A percentile compares a stretch with the other conserved stretches of the same genome.
phyloP scores from a whole-genome alignment of 148 eudicot genomes.

The Pouteria glomerata region DNA sequence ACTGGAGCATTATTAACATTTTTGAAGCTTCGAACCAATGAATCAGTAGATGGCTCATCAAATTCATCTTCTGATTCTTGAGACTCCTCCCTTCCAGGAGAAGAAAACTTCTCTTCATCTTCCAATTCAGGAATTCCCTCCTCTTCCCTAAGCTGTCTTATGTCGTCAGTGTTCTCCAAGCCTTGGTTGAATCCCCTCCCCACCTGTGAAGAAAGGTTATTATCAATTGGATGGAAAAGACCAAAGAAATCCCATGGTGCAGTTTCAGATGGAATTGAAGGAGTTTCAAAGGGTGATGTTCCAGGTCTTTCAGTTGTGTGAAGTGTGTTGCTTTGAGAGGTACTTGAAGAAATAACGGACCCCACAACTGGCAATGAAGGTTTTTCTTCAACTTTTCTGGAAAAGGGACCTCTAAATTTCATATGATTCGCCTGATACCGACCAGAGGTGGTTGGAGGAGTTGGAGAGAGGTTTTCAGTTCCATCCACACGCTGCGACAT shows the following conservation, averaged over 20 bases:
- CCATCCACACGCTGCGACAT: slow-evolving; percentile 45
- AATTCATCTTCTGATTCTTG: slow-evolving; percentile 75
- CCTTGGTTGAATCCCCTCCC: slow-evolving; percentile 31
- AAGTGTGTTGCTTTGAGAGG: slow-evolving; percentile 41
- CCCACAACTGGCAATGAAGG: slow-evolving; percentile 45
- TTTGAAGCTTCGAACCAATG: slow-evolving; percentile 74
- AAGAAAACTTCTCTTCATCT: slow-evolving; percentile 39
- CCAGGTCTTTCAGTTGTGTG: slow-evolving; percentile 44
- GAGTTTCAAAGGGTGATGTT: slow-evolving; percentile 31
- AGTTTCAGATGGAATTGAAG: slow-evolving; percentile 31
- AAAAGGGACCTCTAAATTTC: slow-evolving; percentile 58
- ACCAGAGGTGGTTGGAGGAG: slow-evolving; percentile 51
- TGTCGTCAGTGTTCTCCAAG: slow-evolving; percentile 28
- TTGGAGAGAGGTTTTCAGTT: slow-evolving; percentile 34
- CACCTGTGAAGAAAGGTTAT: slow-evolving; percentile 55
- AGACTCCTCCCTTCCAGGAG: slow-evolving; percentile 34
- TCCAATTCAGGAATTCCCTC: slow-evolving; percentile 38
- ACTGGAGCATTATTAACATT: slow-evolving; percentile 61
- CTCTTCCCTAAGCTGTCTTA: slow-evolving; percentile 31
- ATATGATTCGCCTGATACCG: slow-evolving; percentile 60
- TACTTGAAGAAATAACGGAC: slow-evolving; percentile 47
- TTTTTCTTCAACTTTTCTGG: slow-evolving; percentile 73
- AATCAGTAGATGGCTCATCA: slow-evolving; percentile 72
- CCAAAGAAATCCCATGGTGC: slow-evolving; percentile 96
- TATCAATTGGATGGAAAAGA: slow-evolving; percentile 65